Evolutionary conservation across 2,329 filamentous ascomycete species (phyloP).

Genomic region (Epichloe baconii): DNA sequence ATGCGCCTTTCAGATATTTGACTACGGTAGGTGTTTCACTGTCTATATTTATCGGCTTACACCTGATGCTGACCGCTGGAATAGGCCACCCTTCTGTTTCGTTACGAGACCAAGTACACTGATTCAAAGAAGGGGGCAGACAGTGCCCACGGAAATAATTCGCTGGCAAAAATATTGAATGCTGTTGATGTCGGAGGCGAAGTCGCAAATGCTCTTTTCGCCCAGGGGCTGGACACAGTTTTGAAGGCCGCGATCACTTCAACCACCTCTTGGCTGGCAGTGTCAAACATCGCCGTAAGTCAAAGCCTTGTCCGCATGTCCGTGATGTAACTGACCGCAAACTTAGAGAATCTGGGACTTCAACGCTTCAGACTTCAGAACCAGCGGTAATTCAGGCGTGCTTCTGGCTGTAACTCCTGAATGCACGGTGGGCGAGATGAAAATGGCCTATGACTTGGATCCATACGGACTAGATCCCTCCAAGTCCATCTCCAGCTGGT

Average conservation of each 20-base stretch:
- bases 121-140: not conserved
- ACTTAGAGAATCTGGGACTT: slow-evolving; percentile 18
- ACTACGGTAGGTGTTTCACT: slow-evolving; percentile 1
- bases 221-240: slow-evolving; percentile 12
- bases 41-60: not conserved
- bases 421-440: slow-evolving; percentile 12
- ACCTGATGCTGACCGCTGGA: not conserved
- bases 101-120: slow-evolving; percentile 1
- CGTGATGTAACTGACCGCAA: not conserved
- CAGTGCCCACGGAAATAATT: not conserved
- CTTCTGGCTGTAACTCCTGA: slow-evolving; percentile 16
- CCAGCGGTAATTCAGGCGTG: slow-evolving; percentile 10
- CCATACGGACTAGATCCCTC: slow-evolving; percentile 1
- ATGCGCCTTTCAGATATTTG: slow-evolving; percentile 3
- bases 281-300: slow-evolving; percentile 15
- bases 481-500: slow-evolving; percentile 5
- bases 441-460: slow-evolving; percentile 2
- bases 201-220: slow-evolving; percentile 9
- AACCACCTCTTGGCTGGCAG: slow-evolving; percentile 11
- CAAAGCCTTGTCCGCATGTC: not conserved
- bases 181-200: slow-evolving; percentile 9
- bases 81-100: slow-evolving; percentile 6
- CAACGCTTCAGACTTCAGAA: slow-evolving; percentile 7
- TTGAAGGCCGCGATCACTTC: slow-evolving; percentile 12
- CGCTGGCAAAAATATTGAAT: slow-evolving; percentile 2